Conservation (phyloP, 768 basidiomycete species). For the Tubosaeta brunneosetosa region DNA sequence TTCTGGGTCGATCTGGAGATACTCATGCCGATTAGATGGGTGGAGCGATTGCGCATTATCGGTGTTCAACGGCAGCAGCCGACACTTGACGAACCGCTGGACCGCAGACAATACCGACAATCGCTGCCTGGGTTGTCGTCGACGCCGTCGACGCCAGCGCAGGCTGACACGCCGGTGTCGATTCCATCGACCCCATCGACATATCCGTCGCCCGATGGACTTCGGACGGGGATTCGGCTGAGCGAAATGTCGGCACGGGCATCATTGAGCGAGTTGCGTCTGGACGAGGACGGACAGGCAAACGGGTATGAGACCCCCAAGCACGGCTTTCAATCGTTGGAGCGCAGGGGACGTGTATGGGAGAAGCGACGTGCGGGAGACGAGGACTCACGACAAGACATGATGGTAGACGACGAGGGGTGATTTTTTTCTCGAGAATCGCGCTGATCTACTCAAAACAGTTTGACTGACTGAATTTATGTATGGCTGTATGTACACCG, state of each 20-base stretch:
- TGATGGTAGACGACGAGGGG: constrained; percentile 17
- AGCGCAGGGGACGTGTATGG: neutral
- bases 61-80: constrained; percentile 60
- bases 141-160: constrained; percentile 29
- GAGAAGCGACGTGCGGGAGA: constrained; percentile 1
- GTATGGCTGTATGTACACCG: too few species aligned
- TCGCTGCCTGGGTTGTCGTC: constrained; percentile 25
- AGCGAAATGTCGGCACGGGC: constrained; percentile 26
- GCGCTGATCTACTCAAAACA: neutral
- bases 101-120: constrained; percentile 9
- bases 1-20: neutral
- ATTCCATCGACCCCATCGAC: constrained; percentile 27
- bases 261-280: constrained; percentile 28
- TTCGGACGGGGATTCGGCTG: constrained; percentile 23
- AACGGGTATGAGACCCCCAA: constrained; percentile 24
- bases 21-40: constrained; percentile 53
- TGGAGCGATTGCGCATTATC: constrained; percentile 71
- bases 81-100: constrained; percentile 12
- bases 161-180: constrained; percentile 21
- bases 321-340: constrained; percentile 5
- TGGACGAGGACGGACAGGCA: constrained; percentile 18
- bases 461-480: neutral
- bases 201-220: constrained; percentile 25
- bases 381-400: constrained; percentile 6
- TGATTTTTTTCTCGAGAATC: constrained; percentile 1